A percentile compares a stretch with the other conserved stretches of the same genome.
phyloP scores from a whole-genome alignment of 305 asterid genomes.

The Rubia balearica region DNA sequence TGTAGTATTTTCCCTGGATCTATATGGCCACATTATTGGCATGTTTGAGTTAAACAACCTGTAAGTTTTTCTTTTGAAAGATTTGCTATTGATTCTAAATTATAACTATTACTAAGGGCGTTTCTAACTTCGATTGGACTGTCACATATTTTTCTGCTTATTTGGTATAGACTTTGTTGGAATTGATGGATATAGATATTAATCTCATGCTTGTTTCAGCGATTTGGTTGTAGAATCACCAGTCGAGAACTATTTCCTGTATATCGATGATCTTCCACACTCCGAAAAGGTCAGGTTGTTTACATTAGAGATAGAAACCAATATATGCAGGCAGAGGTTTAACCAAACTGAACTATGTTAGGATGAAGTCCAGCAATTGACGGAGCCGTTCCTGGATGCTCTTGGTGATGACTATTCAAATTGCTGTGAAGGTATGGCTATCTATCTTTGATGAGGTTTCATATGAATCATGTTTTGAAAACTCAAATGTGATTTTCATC shows the following conservation, averaged over 20 bases:
- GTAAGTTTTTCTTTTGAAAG: constrained; percentile 39
- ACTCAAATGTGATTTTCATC: not conserved
- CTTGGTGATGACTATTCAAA: constrained; percentile 82
- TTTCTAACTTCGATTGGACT: not conserved
- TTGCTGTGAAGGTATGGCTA: constrained; percentile 64
- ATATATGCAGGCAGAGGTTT: constrained; percentile 13
- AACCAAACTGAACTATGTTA: constrained; percentile 25
- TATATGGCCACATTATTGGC: constrained; percentile 90
- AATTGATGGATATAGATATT: not conserved
- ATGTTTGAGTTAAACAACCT: constrained; percentile 98
- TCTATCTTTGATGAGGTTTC: not conserved
- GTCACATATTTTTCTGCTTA: not conserved
- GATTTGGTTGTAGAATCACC: constrained; percentile 92
- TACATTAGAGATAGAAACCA: not conserved
- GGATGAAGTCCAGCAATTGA: constrained; percentile 63
- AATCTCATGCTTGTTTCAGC: constrained; percentile 27
- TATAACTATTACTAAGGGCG: too few relatives aligned
- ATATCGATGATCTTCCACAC: constrained; percentile 73
- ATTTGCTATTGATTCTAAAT: not conserved
- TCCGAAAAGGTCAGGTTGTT: constrained; percentile 52
- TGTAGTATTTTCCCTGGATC: constrained; percentile 77
- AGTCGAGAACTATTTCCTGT: constrained; percentile 76
- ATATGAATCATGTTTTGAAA: not conserved
- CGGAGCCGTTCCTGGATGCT: constrained; percentile 69
- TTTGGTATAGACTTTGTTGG: not conserved